These are phyloP conservation scores for Phaeotremella skinneri DNA, from an alignment of 768 basidiomycete genomes.

Conservation along the genomic window DNA sequence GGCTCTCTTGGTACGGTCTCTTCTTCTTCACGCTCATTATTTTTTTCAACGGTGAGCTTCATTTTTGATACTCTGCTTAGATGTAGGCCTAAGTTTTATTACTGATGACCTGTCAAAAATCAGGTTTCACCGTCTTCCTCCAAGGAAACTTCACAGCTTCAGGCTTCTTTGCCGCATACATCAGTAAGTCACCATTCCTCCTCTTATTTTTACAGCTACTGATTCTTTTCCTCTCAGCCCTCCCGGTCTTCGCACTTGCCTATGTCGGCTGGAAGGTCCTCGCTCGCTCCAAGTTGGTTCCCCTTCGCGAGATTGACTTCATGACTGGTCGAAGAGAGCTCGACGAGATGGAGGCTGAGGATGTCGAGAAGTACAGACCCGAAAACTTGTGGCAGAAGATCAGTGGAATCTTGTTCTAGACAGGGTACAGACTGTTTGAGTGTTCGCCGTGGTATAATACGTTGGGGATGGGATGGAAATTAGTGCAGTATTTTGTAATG, in stretches of 20 bases:
- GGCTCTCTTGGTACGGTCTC: constrained; percentile 44
- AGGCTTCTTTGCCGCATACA: constrained; percentile 51
- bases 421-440: no score
- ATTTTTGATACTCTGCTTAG: constrained; percentile 12
- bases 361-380: constrained; percentile 32
- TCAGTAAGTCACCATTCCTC: constrained; percentile 28
- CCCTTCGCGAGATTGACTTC: constrained; percentile 51
- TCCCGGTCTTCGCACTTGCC: constrained; percentile 50
- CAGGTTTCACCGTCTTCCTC: constrained; percentile 52
- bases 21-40: constrained; percentile 47
- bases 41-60: constrained; percentile 18
- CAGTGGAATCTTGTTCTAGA: constrained; percentile 30
- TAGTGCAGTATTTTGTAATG: constrained; percentile 9
- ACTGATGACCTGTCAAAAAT: constrained; percentile 3
- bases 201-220: background rate
- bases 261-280: constrained; percentile 51
- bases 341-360: constrained; percentile 47
- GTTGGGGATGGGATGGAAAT: background rate
- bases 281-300: constrained; percentile 45
- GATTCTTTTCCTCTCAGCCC: constrained; percentile 27
- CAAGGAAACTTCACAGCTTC: constrained; percentile 49
- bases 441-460: no score
- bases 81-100: constrained; percentile 21
- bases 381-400: constrained; percentile 37
- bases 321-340: constrained; percentile 46